phyloP scores from a whole-genome alignment of 441 rosid genomes.

The Gossypium gossypioides region DNA sequence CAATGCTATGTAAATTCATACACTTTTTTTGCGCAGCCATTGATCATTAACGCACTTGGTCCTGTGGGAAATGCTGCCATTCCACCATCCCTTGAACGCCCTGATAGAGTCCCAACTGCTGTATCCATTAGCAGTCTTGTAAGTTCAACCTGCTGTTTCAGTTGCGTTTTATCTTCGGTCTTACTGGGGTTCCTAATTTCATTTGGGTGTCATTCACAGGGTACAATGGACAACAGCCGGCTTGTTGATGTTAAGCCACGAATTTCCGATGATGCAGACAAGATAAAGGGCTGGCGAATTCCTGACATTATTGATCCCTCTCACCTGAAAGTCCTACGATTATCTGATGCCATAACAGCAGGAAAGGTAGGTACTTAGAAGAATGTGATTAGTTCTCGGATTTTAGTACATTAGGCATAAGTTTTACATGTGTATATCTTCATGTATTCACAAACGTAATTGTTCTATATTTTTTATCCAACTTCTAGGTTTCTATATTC shows the following conservation, averaged over 20 bases:
- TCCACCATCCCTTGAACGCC: constrained; percentile 32
- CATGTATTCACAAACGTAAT: background rate
- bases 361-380: constrained; percentile 28
- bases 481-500: background rate
- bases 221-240: constrained; percentile 33
- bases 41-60: constrained; percentile 37
- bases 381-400: background rate
- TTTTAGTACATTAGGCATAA: background rate
- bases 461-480: background rate
- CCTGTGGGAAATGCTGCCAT: constrained; percentile 29
- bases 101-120: constrained; percentile 34
- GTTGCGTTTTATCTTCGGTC: constrained; percentile 4
- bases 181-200: constrained; percentile 12
- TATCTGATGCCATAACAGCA: constrained; percentile 31
- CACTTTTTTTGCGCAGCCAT: constrained; percentile 26
- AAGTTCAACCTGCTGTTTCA: constrained; percentile 16
- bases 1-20: background rate
- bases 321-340: constrained; percentile 32
- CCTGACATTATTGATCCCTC: constrained; percentile 37
- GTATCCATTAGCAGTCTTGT: constrained; percentile 36
- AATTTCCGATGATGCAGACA: constrained; percentile 31
- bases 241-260: constrained; percentile 46
- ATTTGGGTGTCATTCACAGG: constrained; percentile 22
- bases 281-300: constrained; percentile 35
- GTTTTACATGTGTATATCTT: background rate